Evolutionary conservation across 768 basidiomycete species (phyloP), one percentile per base, ranked within the genome.

Genomic region (Amanita muscaria): DNA sequence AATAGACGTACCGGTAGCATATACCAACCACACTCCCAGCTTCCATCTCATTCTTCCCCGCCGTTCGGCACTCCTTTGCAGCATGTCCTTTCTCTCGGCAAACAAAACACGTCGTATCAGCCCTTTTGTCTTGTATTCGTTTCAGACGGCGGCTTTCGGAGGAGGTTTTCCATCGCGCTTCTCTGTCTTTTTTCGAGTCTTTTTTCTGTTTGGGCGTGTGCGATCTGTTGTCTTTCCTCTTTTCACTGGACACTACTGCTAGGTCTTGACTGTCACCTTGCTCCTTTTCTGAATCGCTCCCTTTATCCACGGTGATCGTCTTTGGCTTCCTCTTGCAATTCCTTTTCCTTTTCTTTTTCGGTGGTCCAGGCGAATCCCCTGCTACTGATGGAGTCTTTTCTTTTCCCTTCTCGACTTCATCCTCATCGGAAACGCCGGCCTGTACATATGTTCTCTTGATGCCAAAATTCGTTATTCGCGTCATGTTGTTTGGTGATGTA

Each of bases 61-160:
- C 15, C 51, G 1, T 50, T 40, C 35, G 84, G 57, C 92, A 97
- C 46, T 90, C 77, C 58, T 71, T 80, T 3, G 90, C 90, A 2
- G 83, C 69, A 56, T 97, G 92, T 0, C 92, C 92, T 49, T 71
- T 77, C 55, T 80, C 70, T 41, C 92, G 75, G 65, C 92, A 97
- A 2, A 83, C 85, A 60, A 91, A 93, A 58, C 92, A 96, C 5
- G 75, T 79, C 1, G 81, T 90, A 2, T 66, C 60, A 7, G 70
- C 64, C 10, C 69, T 52, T 33, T 77, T 74, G 37, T 82, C 76
- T 2, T 73, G 57, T 40, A 77, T 74, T 29, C 90, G 78, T 51
- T 76, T 72, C 41, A 80, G 56, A 11, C 89, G 74, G 39, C 91
- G 70, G 15, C 64, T 53, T 56, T 93, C 88, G 3, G 72, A 66